Conservation (phyloP, 2,329 filamentous ascomycete genomes). For the Colletotrichum cordylinicola region DNA sequence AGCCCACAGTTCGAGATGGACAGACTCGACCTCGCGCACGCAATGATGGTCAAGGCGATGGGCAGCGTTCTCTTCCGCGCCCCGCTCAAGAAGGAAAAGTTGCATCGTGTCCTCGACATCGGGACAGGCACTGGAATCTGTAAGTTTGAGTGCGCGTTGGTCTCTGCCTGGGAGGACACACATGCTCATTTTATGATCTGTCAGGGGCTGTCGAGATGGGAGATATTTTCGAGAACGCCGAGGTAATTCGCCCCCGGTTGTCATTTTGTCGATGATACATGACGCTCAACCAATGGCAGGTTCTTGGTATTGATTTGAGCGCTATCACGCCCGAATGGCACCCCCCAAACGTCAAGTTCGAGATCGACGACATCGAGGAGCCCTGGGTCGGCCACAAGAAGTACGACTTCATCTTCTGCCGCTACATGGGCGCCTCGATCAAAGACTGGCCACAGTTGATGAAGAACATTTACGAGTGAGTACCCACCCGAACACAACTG, state of each 20-base stretch:
- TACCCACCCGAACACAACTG: too few species aligned
- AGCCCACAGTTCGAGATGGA: not conserved
- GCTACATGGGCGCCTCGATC: constrained; percentile 15
- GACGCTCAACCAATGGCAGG: not conserved
- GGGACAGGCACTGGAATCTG: constrained; percentile 69
- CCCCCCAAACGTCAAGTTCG: constrained; percentile 69
- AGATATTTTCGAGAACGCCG: not conserved
- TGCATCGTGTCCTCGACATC: constrained; percentile 55
- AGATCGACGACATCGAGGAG: constrained; percentile 69
- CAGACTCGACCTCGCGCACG: not conserved
- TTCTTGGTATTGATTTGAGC: constrained; percentile 13
- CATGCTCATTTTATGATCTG: rapidly evolving
- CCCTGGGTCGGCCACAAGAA: constrained; percentile 42
- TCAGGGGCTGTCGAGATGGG: not conserved
- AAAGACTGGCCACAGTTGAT: constrained; percentile 12
- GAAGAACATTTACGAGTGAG: constrained; percentile 19
- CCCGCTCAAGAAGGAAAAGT: not conserved
- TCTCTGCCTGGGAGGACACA: rapidly evolving
- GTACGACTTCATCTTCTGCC: constrained; percentile 38
- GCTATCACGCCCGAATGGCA: constrained; percentile 24
- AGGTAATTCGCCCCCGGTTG: not conserved
- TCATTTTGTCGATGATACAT: not conserved
- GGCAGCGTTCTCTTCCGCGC: not conserved
- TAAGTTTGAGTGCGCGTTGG: not conserved
- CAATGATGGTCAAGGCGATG: not conserved